phyloP scores from a whole-genome alignment of 441 rosid genomes.

The Adansonia madagascariensis region DNA sequence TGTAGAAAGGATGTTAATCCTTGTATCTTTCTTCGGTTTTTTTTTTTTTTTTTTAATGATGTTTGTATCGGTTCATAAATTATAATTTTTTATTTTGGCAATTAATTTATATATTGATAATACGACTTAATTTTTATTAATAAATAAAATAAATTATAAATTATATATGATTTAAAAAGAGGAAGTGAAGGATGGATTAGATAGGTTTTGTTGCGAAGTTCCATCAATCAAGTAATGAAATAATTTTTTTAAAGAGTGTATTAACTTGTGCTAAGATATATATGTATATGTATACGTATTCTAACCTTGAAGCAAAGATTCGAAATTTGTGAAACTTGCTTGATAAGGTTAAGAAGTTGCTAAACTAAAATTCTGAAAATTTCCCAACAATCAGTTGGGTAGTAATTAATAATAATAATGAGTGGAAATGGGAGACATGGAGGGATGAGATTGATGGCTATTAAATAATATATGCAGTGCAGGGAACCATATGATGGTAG shows the following conservation, averaged over 20 bases:
- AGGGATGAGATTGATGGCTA: constrained; percentile 10
- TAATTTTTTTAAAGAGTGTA: neutral
- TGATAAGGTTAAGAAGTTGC: neutral
- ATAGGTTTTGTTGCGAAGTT: neutral
- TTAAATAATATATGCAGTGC: neutral
- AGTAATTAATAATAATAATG: neutral
- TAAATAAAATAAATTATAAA: too few relatives aligned
- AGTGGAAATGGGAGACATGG: neutral
- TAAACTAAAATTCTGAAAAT: neutral
- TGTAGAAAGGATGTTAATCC: too few relatives aligned
- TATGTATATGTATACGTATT: too few relatives aligned
- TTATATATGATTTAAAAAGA: neutral
- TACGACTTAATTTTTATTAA: neutral
- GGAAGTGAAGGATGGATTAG: neutral
- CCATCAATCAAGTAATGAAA: neutral
- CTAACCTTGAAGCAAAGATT: too few relatives aligned
- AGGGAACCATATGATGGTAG: constrained; percentile 25
- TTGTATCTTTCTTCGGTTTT: too few relatives aligned
- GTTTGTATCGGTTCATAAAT: neutral
- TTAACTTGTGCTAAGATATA: neutral
- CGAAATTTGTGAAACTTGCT: too few relatives aligned
- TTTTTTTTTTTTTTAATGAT: too few relatives aligned
- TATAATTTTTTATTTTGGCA: neutral
- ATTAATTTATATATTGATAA: neutral
- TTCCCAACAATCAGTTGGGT: neutral